These are phyloP conservation scores for Parietaria judaica DNA, from an alignment of 306 rosid species.

Conservation along the genomic window DNA sequence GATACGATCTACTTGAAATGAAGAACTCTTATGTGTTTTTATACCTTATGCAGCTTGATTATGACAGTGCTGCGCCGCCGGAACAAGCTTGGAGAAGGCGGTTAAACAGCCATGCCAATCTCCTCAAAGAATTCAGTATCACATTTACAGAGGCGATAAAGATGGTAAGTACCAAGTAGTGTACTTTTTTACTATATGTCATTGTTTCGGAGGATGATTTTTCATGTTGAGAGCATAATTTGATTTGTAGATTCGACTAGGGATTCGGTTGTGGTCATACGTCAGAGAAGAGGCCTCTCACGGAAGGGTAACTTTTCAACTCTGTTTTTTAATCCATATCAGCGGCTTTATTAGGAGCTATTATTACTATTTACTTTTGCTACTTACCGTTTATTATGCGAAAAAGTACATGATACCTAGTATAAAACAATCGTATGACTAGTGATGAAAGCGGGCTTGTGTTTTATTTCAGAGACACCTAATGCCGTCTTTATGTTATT, in stretches of 20 bases:
- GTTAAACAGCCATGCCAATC: slow-evolving; percentile 84
- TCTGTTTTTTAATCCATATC: background rate
- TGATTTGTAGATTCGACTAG: slow-evolving; percentile 66
- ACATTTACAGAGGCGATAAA: slow-evolving; percentile 90
- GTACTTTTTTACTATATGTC: slow-evolving; percentile 11
- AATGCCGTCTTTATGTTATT: too few relatives aligned
- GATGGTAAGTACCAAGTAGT: slow-evolving; percentile 49
- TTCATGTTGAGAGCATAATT: slow-evolving; percentile 10
- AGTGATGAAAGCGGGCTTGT: too few relatives aligned
- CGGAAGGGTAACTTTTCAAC: slow-evolving; percentile 74
- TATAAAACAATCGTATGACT: too few relatives aligned
- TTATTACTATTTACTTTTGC: background rate
- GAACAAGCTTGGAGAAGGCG: slow-evolving; percentile 97
- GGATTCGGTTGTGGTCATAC: slow-evolving; percentile 94
- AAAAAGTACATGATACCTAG: too few relatives aligned
- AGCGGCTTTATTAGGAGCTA: background rate
- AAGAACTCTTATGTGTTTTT: background rate
- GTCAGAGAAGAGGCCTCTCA: slow-evolving; percentile 99
- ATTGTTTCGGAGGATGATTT: background rate
- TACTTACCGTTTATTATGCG: background rate
- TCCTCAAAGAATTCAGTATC: slow-evolving; percentile 85
- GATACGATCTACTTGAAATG: too few relatives aligned
- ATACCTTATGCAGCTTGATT: slow-evolving; percentile 59
- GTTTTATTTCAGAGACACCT: too few relatives aligned
- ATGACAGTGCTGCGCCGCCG: slow-evolving; percentile 93